phyloP scores from a whole-genome alignment of 2,329 filamentous ascomycete species.

The Trichoderma simmonsii region DNA sequence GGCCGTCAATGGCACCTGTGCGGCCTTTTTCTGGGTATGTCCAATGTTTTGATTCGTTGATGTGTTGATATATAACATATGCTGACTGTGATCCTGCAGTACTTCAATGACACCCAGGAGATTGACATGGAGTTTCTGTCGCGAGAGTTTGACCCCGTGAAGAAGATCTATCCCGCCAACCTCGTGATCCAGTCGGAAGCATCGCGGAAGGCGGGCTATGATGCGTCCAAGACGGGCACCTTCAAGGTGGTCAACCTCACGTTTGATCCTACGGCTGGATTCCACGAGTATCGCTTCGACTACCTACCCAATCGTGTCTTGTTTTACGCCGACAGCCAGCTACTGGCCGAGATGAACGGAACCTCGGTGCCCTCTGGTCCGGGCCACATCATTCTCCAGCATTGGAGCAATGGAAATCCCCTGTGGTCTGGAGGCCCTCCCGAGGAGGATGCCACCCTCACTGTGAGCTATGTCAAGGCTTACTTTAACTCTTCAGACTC shows the following conservation, averaged over 20 bases:
- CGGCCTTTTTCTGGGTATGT: conserved; percentile 74
- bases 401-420: conserved; percentile 75
- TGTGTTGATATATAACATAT: neutral
- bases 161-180: conserved; percentile 59
- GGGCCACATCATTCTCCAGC: conserved; percentile 68
- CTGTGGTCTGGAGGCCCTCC: conserved; percentile 72
- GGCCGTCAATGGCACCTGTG: conserved; percentile 63
- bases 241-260: conserved; percentile 57
- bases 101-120: conserved; percentile 74
- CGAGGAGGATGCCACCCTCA: conserved; percentile 56
- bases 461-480: conserved; percentile 68
- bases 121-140: conserved; percentile 81
- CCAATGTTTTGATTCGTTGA: neutral
- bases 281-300: conserved; percentile 80
- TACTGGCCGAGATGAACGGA: conserved; percentile 55
- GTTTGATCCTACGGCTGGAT: conserved; percentile 62
- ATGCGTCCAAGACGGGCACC: conserved; percentile 57
- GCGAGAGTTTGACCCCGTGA: conserved; percentile 53
- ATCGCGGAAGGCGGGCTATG: conserved; percentile 57
- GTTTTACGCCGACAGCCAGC: conserved; percentile 65
- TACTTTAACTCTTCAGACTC: conserved; percentile 71
- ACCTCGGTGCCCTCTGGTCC: conserved; percentile 55
- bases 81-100: conserved; percentile 44
- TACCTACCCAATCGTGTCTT: conserved; percentile 60
- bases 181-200: conserved; percentile 70